Percentiles rank a stretch among this genome's conserved stretches.
phyloP scores from a whole-genome alignment of 225 moss, liverwort and hornwort species.

The Antitrichia curtipendula region DNA sequence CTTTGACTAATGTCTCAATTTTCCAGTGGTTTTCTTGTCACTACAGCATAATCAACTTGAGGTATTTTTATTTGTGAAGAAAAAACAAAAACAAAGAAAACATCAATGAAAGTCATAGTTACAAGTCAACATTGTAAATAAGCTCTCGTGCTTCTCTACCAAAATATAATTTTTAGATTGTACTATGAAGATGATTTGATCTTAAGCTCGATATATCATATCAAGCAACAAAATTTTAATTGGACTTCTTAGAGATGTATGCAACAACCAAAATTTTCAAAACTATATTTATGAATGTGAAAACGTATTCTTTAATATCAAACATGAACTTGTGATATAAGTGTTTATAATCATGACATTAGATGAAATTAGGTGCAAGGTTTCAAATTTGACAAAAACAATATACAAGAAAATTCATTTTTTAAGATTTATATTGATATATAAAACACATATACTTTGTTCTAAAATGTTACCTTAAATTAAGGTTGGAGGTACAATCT shows the following conservation, averaged over 20 bases:
- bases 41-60: neutral
- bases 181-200: neutral
- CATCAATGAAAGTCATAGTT: neutral
- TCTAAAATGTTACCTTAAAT: neutral
- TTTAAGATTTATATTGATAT: neutral
- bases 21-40: neutral
- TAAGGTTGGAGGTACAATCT: neutral
- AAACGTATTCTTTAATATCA: neutral
- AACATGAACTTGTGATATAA: neutral
- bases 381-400: neutral
- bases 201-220: neutral
- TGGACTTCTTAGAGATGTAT: neutral
- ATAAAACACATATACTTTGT: too few relatives aligned
- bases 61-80: neutral
- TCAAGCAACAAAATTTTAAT: neutral
- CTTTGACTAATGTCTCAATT: neutral
- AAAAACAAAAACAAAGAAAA: neutral
- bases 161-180: too few relatives aligned
- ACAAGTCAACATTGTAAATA: neutral
- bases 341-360: too few relatives aligned
- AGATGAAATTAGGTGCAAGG: neutral
- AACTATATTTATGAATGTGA: too few relatives aligned
- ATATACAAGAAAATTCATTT: neutral
- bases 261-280: neutral
- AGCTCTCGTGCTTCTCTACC: neutral